Evolutionary conservation across 1,284 basidiomycete species (phyloP).

Genomic region (Flammula alnicola): DNA sequence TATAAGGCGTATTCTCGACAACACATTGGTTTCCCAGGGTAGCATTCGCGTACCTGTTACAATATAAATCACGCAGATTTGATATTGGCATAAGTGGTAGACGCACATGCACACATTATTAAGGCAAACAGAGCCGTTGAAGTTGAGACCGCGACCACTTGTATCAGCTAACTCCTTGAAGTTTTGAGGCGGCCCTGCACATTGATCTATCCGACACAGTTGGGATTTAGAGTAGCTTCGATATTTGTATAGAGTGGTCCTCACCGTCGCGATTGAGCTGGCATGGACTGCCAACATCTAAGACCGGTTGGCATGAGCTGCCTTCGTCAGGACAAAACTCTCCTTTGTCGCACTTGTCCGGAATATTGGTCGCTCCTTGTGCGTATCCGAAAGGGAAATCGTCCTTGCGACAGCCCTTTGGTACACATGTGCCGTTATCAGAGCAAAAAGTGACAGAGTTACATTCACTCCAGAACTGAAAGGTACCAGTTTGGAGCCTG

Average conservation of each 20-base stretch:
- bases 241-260: slow-evolving; percentile 27
- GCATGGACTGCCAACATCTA: slow-evolving; percentile 70
- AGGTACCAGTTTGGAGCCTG: slow-evolving; percentile 74
- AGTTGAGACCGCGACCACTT: slow-evolving; percentile 65
- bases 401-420: slow-evolving; percentile 76
- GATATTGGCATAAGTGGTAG: background rate
- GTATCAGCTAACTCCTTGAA: slow-evolving; percentile 63
- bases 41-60: slow-evolving; percentile 72
- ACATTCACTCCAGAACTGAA: slow-evolving; percentile 80
- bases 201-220: slow-evolving; percentile 63
- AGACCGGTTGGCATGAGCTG: slow-evolving; percentile 66
- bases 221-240: background rate
- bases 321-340: slow-evolving; percentile 88
- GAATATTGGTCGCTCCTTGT: slow-evolving; percentile 47
- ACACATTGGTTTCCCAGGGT: slow-evolving; percentile 68
- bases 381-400: slow-evolving; percentile 76
- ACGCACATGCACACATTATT: slow-evolving; percentile 80
- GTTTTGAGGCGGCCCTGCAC: slow-evolving; percentile 69
- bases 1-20: slow-evolving; percentile 80
- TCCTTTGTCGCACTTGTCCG: slow-evolving; percentile 62
- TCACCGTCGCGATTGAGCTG: slow-evolving; percentile 92
- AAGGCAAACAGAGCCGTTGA: slow-evolving; percentile 83
- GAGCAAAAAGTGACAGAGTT: slow-evolving; percentile 71
- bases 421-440: slow-evolving; percentile 56
- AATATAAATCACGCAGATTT: background rate